Base-by-base conservation (phyloP, 1,284 basidiomycete species). In the Ustilago xerochloae region DNA sequence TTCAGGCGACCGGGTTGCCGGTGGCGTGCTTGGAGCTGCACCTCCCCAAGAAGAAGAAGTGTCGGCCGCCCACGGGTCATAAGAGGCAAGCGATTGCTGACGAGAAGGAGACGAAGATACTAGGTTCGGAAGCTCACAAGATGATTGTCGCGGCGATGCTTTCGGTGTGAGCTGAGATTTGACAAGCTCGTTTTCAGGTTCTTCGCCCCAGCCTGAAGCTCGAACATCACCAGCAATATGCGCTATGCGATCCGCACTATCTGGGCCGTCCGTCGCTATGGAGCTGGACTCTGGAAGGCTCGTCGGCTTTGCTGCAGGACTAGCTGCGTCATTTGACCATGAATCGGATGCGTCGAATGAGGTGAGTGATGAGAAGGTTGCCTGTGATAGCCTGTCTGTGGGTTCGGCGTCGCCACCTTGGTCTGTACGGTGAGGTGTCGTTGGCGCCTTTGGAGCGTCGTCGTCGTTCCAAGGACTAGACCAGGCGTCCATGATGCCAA, bases 391-490 rank as follows among this genome's bases (percentile, higher is more conserved):
- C 24, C 4, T 18, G 12, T 22, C 15, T 26, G 26, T 6, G 16
- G 41, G 6, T 12, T 2, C n/a, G 6, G 48, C 18, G 32, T 18
- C 22, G 4, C 16, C 24, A 26, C 20, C 51, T 35, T 52, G 10
- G 12, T 28, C 36, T 15, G 26, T 16, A 4, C 7, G 28, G 16
- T 41, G 54, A 2, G 51, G 29, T 8, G 46, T 26, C 8, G 48
- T 41, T 2, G 56, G 45, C 6, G 13, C 24, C 18, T 38, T 29
- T 13, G 20, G 55, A 7, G 28, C 43, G 29, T 26, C 39, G 22
- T 72, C 69, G 51, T 72, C 63, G 38, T 48, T 56, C 69, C 69
- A 72, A 18, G 69, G 69, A 46, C 69, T 72, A 16, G 69, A 66
- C 69, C 69, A 72, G n/a, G 69, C 63, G 41, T 72, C 69, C 69